Conservation (phyloP, 768 basidiomycete species). For the Kwoniella botswanensis region DNA sequence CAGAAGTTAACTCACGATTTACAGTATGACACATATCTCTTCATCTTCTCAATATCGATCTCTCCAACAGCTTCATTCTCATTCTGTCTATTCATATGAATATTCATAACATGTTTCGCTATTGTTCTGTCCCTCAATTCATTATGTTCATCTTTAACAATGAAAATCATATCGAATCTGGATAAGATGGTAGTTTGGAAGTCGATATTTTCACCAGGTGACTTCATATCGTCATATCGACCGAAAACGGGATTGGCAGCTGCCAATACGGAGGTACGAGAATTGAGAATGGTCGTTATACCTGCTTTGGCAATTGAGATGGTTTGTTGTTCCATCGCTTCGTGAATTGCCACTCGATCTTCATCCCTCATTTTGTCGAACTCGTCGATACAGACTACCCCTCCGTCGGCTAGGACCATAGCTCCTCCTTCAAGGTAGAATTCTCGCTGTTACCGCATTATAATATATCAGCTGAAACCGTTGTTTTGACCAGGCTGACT, state of each 20-base stretch:
- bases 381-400: slow-evolving; percentile 98
- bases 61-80: slow-evolving; percentile 80
- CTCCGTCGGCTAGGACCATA: slow-evolving; percentile 98
- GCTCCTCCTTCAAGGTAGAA: slow-evolving; percentile 99
- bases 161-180: slow-evolving; percentile 99
- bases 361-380: slow-evolving; percentile 99
- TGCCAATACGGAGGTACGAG: slow-evolving; percentile 90
- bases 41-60: slow-evolving; percentile 97
- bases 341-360: slow-evolving; percentile 97
- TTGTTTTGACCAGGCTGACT: background rate
- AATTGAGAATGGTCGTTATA: slow-evolving; percentile 96
- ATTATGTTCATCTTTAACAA: slow-evolving; percentile 97
- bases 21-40: slow-evolving; percentile 93
- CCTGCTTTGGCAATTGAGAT: slow-evolving; percentile 99
- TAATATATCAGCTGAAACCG: background rate
- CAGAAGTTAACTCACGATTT: slow-evolving; percentile 69
- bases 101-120: slow-evolving; percentile 96
- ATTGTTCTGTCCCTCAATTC: slow-evolving; percentile 92
- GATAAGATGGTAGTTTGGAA: slow-evolving; percentile 89
- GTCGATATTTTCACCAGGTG: slow-evolving; percentile 49
- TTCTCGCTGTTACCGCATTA: slow-evolving; percentile 69
- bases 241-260: slow-evolving; percentile 99
- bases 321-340: slow-evolving; percentile 99
- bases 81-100: slow-evolving; percentile 93
- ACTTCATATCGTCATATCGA: slow-evolving; percentile 90